Evolutionary conservation across 768 basidiomycete species (phyloP).

Genomic region (Termitomyces sp.): DNA sequence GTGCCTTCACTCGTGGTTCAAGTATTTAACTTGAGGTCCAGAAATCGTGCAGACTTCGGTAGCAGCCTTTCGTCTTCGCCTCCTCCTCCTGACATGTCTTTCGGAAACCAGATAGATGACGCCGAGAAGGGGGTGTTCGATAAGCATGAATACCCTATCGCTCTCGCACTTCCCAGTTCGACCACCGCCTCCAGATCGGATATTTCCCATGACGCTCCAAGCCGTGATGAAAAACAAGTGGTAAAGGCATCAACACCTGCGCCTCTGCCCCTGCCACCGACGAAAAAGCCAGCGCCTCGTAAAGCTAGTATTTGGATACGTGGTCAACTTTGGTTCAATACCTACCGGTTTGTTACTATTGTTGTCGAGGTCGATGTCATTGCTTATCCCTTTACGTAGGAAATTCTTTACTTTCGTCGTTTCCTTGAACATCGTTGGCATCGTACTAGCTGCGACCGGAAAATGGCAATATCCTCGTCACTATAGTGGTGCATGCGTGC

Average conservation of each 20-base stretch:
- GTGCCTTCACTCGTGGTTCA: slow-evolving; percentile 8
- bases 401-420: slow-evolving; percentile 72
- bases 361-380: not conserved
- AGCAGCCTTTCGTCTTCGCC: not conserved
- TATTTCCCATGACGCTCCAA: not conserved
- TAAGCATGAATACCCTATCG: slow-evolving; percentile 21
- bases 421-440: slow-evolving; percentile 53
- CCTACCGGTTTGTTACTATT: slow-evolving; percentile 55
- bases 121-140: slow-evolving; percentile 33
- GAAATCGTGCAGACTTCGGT: not conserved
- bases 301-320: slow-evolving; percentile 52
- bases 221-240: not conserved
- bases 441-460: slow-evolving; percentile 57
- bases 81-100: slow-evolving; percentile 17
- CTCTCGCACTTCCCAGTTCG: slow-evolving; percentile 13
- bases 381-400: slow-evolving; percentile 27
- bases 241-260: slow-evolving; percentile 2
- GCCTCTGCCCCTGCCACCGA: slow-evolving; percentile 10
- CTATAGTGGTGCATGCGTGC: slow-evolving; percentile 68
- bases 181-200: slow-evolving; percentile 9
- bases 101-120: slow-evolving; percentile 22
- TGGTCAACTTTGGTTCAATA: slow-evolving; percentile 75
- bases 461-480: slow-evolving; percentile 65
- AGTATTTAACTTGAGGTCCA: slow-evolving; percentile 13
- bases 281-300: slow-evolving; percentile 22